phyloP scores from a whole-genome alignment of 495 filamentous ascomycete species.

The Podospora fimiseda region DNA sequence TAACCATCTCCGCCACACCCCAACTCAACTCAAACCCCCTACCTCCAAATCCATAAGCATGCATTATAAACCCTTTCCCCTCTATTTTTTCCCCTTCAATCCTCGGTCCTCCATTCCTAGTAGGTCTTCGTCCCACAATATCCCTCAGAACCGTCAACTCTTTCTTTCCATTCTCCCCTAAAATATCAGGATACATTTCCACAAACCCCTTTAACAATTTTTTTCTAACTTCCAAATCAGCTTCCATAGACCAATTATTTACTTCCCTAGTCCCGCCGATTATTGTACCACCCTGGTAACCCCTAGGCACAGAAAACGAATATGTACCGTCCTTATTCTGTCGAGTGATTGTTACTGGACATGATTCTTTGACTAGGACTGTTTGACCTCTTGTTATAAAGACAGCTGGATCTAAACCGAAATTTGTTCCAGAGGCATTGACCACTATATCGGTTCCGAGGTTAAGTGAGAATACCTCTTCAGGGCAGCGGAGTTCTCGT shows the following conservation, averaged over 20 bases:
- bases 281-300: constrained; percentile 53
- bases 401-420: constrained; percentile 48
- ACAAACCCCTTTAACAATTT: constrained; percentile 38
- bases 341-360: constrained; percentile 48
- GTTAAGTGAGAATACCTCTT: constrained; percentile 40
- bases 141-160: constrained; percentile 35
- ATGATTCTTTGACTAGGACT: constrained; percentile 37
- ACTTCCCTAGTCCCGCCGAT: constrained; percentile 60
- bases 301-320: constrained; percentile 56
- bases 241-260: constrained; percentile 47
- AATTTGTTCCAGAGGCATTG: constrained; percentile 53
- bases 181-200: constrained; percentile 33
- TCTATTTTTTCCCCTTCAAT: constrained; percentile 32
- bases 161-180: constrained; percentile 17
- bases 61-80: constrained; percentile 36
- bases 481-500: constrained; percentile 36
- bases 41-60: constrained; percentile 60
- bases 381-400: constrained; percentile 52
- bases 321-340: constrained; percentile 54
- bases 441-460: constrained; percentile 42
- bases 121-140: constrained; percentile 41
- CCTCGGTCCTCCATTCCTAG: constrained; percentile 39
- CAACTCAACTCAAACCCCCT: constrained; percentile 50
- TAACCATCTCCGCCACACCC: constrained; percentile 40
- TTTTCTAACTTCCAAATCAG: constrained; percentile 40